Evolutionary conservation across 108 stramenopile species (phyloP).

Genomic region (Skeletonema grethae): DNA sequence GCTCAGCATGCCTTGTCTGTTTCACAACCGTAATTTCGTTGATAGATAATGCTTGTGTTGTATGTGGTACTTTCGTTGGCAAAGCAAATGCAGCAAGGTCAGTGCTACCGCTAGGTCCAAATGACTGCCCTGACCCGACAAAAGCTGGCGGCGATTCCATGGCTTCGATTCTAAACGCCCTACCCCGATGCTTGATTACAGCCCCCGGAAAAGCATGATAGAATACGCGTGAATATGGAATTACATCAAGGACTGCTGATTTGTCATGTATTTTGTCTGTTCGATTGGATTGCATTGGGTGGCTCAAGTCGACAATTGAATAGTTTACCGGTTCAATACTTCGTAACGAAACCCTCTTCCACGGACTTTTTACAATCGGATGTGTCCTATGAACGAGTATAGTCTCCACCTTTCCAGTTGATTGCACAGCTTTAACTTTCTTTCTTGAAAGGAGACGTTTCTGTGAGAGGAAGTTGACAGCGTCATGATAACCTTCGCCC

Average conservation of each 20-base stretch:
- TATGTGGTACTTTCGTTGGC: conserved; percentile 62
- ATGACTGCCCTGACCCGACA: conserved; percentile 30
- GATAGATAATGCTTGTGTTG: conserved; percentile 75
- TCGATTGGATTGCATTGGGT: conserved; percentile 65
- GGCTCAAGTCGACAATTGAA: conserved; percentile 74
- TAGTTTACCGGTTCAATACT: conserved; percentile 83
- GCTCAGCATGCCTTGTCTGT: conserved; percentile 64
- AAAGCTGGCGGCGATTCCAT: conserved; percentile 79
- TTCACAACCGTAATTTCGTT: conserved; percentile 80
- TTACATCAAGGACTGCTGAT: conserved; percentile 71
- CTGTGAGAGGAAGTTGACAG: conserved; percentile 44
- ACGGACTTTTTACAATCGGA: conserved; percentile 70
- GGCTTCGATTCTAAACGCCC: conserved; percentile 71
- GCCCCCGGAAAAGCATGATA: conserved; percentile 90
- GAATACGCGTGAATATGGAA: conserved; percentile 81
- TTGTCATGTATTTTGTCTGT: conserved; percentile 69
- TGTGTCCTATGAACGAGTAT: conserved; percentile 56
- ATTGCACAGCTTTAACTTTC: conserved; percentile 13
- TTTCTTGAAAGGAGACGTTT: conserved; percentile 22
- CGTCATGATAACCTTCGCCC: conserved; percentile 63
- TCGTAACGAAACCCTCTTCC: conserved; percentile 70
- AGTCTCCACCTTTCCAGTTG: neutral
- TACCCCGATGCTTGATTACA: conserved; percentile 79
- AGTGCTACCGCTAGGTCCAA: conserved; percentile 42
- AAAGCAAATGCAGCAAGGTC: conserved; percentile 73